Base-by-base conservation (phyloP, 495 filamentous ascomycete genomes). In the Durotheca rogersii region DNA sequence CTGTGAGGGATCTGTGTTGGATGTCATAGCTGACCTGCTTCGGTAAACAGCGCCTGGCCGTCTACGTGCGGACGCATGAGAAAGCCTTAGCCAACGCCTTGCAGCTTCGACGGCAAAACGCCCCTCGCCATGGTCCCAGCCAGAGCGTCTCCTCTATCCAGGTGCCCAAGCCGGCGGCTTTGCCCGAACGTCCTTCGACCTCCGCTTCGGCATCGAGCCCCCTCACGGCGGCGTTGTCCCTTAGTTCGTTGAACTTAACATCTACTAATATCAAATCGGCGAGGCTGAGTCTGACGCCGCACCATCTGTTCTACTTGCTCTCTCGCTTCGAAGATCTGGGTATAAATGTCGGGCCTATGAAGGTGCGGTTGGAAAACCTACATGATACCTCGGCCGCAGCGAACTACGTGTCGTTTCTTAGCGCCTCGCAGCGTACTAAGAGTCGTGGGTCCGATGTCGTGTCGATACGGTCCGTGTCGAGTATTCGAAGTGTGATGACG, bases 401-500 rank as follows among this genome's bases (percentile, higher is more conserved):
- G 42, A 90, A 90, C 68, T 98, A 98, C 75, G 93, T 98, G 30
- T 98, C 93, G 11, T 98, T 98, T 68, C 79, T 96, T 35, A 82
- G 85, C 62, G 84, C 90, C 62, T 81, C 83, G 16, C 87, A 87
- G 60, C 75, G 81, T 60, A 88, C 78, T 54, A 89, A 82, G 68
- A 85, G 77, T 59, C 82, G 84, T 49, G 81, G 85, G 47, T 85
- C 85, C 41, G 93, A 96, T 76, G 81, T 84, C 30, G 87, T 87
- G 51, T 97, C 93, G 0, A 89, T 96, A 44, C 90, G 88, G 57
- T 98, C 93, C 2, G 90, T 96, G 15, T 94, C 90, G 20, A 98
- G 93, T 72, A 87, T 98, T 31, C 84, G 91, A 70, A 98, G 93
- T 66, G 90, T 95, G 51, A 92, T 98, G 88, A 91, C 93, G 35